Conservation (phyloP, 306 rosid species). For the Vigna mungo region DNA sequence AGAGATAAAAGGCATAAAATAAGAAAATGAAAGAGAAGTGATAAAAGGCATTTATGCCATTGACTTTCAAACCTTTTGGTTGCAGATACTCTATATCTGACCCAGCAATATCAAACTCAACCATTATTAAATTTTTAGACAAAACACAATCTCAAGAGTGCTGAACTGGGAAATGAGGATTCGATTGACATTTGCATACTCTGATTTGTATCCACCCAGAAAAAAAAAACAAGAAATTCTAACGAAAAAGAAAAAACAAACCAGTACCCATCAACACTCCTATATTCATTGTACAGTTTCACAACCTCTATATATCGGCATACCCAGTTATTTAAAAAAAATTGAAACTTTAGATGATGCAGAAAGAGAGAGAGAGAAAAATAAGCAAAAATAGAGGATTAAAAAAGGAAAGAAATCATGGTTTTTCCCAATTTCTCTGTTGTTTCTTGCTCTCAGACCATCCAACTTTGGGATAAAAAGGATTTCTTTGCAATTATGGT, state of each 20-base stretch:
- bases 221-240: neutral
- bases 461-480: too few relatives aligned
- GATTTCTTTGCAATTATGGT: too few relatives aligned
- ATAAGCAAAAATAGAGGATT: neutral
- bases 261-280: neutral
- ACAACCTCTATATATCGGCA: neutral
- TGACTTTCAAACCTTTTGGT: neutral
- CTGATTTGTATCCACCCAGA: constrained; percentile 6
- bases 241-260: neutral
- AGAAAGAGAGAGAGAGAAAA: neutral
- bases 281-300: neutral
- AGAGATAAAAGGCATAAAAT: too few relatives aligned
- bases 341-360: neutral
- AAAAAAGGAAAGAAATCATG: too few relatives aligned
- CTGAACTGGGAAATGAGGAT: neutral
- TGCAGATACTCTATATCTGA: neutral
- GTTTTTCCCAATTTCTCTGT: too few relatives aligned
- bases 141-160: constrained; percentile 22
- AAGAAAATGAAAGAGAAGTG: too few relatives aligned
- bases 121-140: neutral
- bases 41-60: neutral
- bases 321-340: neutral
- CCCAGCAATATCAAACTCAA: constrained; percentile 1
- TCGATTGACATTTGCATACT: neutral
- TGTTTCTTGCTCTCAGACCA: too few relatives aligned